Evolutionary conservation across 768 basidiomycete genomes (phyloP).

Genomic region (Hemileccinum impolitum): DNA sequence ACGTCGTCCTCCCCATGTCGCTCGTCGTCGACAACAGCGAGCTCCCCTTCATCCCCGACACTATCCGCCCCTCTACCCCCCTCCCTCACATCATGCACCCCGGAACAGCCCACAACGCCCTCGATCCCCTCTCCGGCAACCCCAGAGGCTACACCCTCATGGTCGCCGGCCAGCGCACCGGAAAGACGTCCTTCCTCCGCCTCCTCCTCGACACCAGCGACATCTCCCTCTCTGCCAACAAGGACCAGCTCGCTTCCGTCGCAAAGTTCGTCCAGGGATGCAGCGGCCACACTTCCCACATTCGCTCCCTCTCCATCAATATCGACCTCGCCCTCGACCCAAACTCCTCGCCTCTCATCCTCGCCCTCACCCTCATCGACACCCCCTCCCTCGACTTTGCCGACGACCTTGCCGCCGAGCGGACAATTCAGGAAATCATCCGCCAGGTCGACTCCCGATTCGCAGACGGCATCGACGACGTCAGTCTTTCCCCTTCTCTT

Average conservation of each 20-base stretch:
- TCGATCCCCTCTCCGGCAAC: constrained; percentile 24
- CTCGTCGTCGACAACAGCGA: constrained; percentile 61
- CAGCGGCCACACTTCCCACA: constrained; percentile 67
- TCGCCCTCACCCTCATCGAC: constrained; percentile 73
- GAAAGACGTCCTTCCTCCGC: constrained; percentile 85
- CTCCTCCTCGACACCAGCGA: constrained; percentile 80
- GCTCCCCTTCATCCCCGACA: constrained; percentile 46
- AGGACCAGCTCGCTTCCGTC: constrained; percentile 75
- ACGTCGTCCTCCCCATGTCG: constrained; percentile 34
- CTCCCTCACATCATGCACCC: constrained; percentile 27
- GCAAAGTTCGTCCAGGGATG: constrained; percentile 80
- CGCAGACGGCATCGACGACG: constrained; percentile 72
- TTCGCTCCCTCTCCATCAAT: constrained; percentile 69
- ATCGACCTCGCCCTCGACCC: constrained; percentile 58
- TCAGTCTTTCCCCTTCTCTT: constrained; percentile 41
- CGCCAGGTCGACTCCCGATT: constrained; percentile 71
- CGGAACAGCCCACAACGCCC: constrained; percentile 28
- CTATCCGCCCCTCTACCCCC: constrained; percentile 21
- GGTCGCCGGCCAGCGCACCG: constrained; percentile 78
- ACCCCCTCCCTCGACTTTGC: constrained; percentile 77
- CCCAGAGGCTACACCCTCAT: constrained; percentile 60
- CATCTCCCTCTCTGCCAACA: constrained; percentile 57
- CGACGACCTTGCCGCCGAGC: constrained; percentile 62
- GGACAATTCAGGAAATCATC: constrained; percentile 62
- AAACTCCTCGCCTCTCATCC: constrained; percentile 41